Conservation (phyloP, 75 land plant genomes). For the Selaginella moellendorffii region DNA sequence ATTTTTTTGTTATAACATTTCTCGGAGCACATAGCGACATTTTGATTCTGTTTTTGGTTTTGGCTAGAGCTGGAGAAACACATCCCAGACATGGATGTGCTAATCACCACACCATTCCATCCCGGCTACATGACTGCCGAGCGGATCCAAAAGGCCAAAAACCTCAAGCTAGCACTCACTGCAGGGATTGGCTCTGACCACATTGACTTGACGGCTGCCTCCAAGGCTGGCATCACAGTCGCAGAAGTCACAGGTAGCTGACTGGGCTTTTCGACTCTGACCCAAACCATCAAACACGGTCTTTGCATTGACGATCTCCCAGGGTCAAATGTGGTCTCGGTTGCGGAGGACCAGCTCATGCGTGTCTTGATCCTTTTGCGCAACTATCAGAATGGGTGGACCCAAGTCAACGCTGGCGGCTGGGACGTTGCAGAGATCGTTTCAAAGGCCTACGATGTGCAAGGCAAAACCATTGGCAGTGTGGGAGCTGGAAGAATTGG, state of each 20-base stretch:
- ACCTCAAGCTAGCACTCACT: constrained; percentile 63
- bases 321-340: constrained; percentile 77
- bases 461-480: constrained; percentile 72
- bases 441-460: constrained; percentile 67
- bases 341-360: constrained; percentile 95
- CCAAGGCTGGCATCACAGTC: constrained; percentile 72
- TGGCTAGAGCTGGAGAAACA: constrained; percentile 75
- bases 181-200: constrained; percentile 99
- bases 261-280: too few species aligned
- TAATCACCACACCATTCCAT: constrained; percentile 90
- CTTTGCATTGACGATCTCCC: neutral
- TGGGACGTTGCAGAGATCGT: constrained; percentile 88
- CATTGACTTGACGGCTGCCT: constrained; percentile 72
- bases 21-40: neutral
- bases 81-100: constrained; percentile 61
- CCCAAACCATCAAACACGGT: neutral
- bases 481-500: constrained; percentile 95
- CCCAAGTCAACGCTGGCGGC: constrained; percentile 54
- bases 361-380: constrained; percentile 69
- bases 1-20: constrained; percentile 1
- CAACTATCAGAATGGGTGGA: constrained; percentile 65
- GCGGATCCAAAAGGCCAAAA: constrained; percentile 83
- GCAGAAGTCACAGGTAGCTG: constrained; percentile 61
- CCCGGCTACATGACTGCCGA: constrained; percentile 86
- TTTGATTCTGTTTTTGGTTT: constrained; percentile 3